A percentile compares a stretch with the other conserved stretches of the same genome.
These are phyloP conservation scores for Thalassiosira mediterranea DNA, from an alignment of 352 stramenopile species.

Conservation along the genomic window DNA sequence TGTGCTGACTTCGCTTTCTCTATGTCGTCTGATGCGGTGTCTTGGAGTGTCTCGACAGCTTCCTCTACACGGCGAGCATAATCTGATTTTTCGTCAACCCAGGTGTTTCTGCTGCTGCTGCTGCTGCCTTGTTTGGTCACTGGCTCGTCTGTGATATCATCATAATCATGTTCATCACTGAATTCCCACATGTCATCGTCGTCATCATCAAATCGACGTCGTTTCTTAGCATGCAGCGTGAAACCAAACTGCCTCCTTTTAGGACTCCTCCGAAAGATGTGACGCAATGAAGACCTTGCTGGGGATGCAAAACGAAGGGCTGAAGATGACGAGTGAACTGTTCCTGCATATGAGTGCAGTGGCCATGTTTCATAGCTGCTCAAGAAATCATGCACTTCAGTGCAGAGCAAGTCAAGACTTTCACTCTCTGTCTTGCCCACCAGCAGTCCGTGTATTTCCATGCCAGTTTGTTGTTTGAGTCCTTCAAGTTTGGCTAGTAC, in stretches of 20 bases:
- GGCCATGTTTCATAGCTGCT: constrained; percentile 55
- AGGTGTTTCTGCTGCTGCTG: neutral
- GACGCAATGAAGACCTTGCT: neutral
- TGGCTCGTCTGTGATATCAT: constrained; percentile 22
- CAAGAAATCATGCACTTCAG: constrained; percentile 72
- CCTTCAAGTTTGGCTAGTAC: constrained; percentile 60
- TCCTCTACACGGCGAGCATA: constrained; percentile 39
- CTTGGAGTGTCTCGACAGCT: constrained; percentile 33
- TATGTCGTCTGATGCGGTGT: constrained; percentile 22
- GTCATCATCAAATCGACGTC: constrained; percentile 22
- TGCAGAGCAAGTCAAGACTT: constrained; percentile 66
- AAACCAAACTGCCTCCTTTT: constrained; percentile 1
- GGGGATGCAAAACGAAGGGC: constrained; percentile 7
- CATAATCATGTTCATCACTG: constrained; percentile 22
- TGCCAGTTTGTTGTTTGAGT: constrained; percentile 53
- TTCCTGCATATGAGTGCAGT: neutral
- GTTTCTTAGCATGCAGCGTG: constrained; percentile 14
- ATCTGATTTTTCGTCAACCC: constrained; percentile 16
- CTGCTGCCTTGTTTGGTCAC: neutral
- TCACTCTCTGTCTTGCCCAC: constrained; percentile 71
- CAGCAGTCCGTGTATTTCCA: constrained; percentile 75
- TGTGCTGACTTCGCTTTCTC: constrained; percentile 10
- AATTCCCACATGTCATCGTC: constrained; percentile 2
- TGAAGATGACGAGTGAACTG: constrained; percentile 1
- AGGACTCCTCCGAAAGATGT: constrained; percentile 2